Conservation (phyloP, 306 rosid species). For the Calophaca sinica region DNA sequence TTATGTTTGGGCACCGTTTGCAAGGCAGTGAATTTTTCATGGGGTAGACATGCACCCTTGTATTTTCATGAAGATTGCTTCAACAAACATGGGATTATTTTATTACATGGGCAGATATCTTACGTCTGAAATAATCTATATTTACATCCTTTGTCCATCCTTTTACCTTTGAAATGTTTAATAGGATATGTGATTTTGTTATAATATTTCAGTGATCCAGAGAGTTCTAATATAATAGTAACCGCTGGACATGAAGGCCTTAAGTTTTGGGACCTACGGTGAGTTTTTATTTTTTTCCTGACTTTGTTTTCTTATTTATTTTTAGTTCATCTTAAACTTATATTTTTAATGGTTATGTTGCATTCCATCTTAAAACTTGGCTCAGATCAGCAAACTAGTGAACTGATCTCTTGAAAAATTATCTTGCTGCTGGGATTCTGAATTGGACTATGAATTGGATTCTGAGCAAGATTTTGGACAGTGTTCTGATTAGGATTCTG, state of each 20-base stretch:
- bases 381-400: slow-evolving; percentile 14
- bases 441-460: neutral
- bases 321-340: slow-evolving; percentile 11
- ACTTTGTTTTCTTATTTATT: slow-evolving; percentile 14
- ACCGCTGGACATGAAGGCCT: slow-evolving; percentile 94
- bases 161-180: slow-evolving; percentile 29
- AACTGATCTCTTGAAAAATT: neutral
- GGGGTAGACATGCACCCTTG: slow-evolving; percentile 8
- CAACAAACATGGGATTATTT: slow-evolving; percentile 17
- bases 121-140: neutral
- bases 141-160: slow-evolving; percentile 31
- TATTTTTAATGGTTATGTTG: slow-evolving; percentile 2
- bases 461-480: too few relatives aligned
- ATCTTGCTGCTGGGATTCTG: neutral
- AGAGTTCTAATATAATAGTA: slow-evolving; percentile 70
- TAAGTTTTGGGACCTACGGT: slow-evolving; percentile 97
- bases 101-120: too few relatives aligned
- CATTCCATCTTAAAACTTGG: slow-evolving; percentile 27
- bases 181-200: slow-evolving; percentile 23
- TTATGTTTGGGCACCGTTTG: slow-evolving; percentile 3
- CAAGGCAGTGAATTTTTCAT: slow-evolving; percentile 13
- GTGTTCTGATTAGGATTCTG: too few relatives aligned
- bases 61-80: slow-evolving; percentile 15
- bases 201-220: slow-evolving; percentile 67
- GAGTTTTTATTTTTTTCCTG: slow-evolving; percentile 29